Evolutionary conservation across 805 yeast species (phyloP).

Genomic region (Scheffersomyces amazonensis): DNA sequence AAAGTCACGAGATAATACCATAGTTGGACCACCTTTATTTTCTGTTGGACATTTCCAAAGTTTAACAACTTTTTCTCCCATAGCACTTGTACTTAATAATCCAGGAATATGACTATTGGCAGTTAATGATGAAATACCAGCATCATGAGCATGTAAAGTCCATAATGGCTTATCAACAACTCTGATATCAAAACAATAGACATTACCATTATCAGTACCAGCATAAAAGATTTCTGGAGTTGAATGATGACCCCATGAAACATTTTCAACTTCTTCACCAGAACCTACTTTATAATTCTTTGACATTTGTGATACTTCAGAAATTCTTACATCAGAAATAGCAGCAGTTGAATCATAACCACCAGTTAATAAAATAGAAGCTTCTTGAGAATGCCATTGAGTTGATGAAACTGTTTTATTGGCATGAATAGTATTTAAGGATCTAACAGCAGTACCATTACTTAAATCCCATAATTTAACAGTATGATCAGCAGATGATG

Average conservation of each 20-base stretch:
- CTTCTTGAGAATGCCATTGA: conserved; percentile 75
- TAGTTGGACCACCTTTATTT: conserved; percentile 57
- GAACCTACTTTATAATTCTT: conserved; percentile 59
- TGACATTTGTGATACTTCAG: conserved; percentile 56
- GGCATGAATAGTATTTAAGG: conserved; percentile 68
- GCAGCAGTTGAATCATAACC: conserved; percentile 88
- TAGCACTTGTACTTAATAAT: conserved; percentile 79
- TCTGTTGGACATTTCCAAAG: conserved; percentile 71
- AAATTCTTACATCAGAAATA: conserved; percentile 79
- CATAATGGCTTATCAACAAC: conserved; percentile 69
- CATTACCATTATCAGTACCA: conserved; percentile 88
- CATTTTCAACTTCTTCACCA: conserved; percentile 83
- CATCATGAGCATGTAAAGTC: conserved; percentile 96
- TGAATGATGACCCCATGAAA: conserved; percentile 62
- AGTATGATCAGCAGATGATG: conserved; percentile 94
- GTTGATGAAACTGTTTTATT: conserved; percentile 80
- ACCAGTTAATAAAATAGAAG: conserved; percentile 76
- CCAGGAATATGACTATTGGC: conserved; percentile 67
- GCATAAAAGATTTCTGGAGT: conserved; percentile 60
- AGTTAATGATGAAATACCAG: conserved; percentile 83
- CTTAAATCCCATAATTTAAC: conserved; percentile 94
- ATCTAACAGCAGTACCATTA: conserved; percentile 71
- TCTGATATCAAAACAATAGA: conserved; percentile 87
- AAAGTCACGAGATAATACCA: conserved; percentile 88
- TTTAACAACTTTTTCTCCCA: conserved; percentile 84